phyloP scores from a whole-genome alignment of 331 rosid genomes.

The Quercus lobata region DNA sequence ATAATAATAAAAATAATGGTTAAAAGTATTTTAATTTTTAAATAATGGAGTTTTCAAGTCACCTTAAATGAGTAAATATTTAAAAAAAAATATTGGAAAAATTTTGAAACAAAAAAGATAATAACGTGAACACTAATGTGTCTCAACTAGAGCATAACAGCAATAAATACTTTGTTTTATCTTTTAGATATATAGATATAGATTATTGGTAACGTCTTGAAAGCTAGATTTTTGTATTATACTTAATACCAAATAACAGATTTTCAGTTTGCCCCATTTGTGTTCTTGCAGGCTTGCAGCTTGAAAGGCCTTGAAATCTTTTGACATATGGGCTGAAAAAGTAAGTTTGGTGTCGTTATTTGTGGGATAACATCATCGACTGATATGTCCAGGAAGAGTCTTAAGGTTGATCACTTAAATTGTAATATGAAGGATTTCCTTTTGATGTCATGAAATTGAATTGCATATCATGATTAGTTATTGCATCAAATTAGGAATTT shows the following conservation, averaged over 20 bases:
- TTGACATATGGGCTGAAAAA: slow-evolving; percentile 62
- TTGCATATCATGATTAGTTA: no score
- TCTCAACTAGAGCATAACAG: accelerated
- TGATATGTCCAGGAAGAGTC: slow-evolving; percentile 34
- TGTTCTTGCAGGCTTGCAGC: slow-evolving; percentile 42
- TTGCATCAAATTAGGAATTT: no score
- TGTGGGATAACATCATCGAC: slow-evolving; percentile 67
- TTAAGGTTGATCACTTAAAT: slow-evolving; percentile 46
- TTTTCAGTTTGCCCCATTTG: neutral
- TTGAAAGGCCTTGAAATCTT: slow-evolving; percentile 84
- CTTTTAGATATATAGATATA: neutral
- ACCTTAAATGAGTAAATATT: no score
- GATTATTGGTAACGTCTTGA: neutral
- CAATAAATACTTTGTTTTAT: no score
- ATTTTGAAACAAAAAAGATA: no score
- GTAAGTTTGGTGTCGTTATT: slow-evolving; percentile 62
- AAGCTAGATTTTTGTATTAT: neutral
- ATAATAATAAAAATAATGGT: no score
- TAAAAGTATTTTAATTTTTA: no score
- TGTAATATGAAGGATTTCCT: no score
- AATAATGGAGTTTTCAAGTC: no score
- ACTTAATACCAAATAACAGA: neutral
- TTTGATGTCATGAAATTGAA: no score
- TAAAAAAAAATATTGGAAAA: no score
- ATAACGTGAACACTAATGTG: no score